Percentiles rank a stretch among this genome's conserved stretches.
These are phyloP conservation scores for Parasarocladium wereldwijsianum DNA, from an alignment of 2,329 filamentous ascomycete genomes.

Conservation along the genomic window DNA sequence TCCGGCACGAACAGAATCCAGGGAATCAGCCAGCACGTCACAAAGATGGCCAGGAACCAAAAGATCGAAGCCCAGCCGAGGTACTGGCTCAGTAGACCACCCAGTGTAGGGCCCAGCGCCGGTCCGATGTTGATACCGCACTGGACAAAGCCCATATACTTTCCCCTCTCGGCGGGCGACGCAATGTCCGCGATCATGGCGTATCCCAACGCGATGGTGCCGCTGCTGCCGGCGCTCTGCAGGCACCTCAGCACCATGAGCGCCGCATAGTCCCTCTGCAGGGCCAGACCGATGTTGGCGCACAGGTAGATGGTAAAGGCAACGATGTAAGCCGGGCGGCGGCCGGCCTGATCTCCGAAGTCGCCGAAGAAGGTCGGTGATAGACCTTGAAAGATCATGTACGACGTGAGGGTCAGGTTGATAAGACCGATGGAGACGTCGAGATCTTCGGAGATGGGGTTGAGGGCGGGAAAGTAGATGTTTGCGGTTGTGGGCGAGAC, in stretches of 20 bases:
- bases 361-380: conserved; percentile 47
- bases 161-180: conserved; percentile 53
- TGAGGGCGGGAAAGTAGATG: conserved; percentile 34
- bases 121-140: conserved; percentile 41
- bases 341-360: conserved; percentile 44
- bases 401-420: conserved; percentile 41
- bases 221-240: conserved; percentile 50
- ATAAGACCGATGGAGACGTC: conserved; percentile 23
- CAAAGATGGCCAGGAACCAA: conserved; percentile 50
- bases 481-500: conserved; percentile 45
- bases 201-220: conserved; percentile 55
- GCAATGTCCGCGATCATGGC: conserved; percentile 61
- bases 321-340: conserved; percentile 46
- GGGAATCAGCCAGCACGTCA: conserved; percentile 33
- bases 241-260: conserved; percentile 46
- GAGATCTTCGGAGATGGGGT: conserved; percentile 23
- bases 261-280: conserved; percentile 41
- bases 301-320: conserved; percentile 40
- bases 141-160: conserved; percentile 55
- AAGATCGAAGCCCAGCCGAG: conserved; percentile 56
- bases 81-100: conserved; percentile 47
- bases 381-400: conserved; percentile 49
- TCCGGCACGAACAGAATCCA: conserved; percentile 43
- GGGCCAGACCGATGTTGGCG: conserved; percentile 44
- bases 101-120: conserved; percentile 43